Evolutionary conservation across 768 basidiomycete genomes (phyloP), one percentile per base, ranked within the genome.

Genomic region (Leucocoprinus leucothites): DNA sequence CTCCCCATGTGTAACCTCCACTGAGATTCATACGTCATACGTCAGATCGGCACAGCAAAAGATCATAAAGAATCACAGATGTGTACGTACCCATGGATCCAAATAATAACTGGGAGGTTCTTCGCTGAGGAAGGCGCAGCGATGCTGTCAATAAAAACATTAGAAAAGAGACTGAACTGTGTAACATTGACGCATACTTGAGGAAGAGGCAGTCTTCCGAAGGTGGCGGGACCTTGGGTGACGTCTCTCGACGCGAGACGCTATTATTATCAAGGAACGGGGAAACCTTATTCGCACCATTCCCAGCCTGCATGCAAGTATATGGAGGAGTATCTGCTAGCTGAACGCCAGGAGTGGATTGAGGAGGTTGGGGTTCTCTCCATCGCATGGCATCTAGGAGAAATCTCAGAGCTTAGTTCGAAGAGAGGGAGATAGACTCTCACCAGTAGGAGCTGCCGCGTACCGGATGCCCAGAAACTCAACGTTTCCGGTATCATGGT

Each of bases 401-500:
- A 13, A 9, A 4, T 31, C 6, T 11, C 9, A 6, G 9, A 11
- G 16, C 11, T 38, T 4, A 13, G 9, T 13, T 6, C 4, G 7
- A n/a, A n/a, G 14, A 4, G 11, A n/a, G 38, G 38, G 9, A n/a
- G 38, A 38, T 11, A n/a, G 5, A 5, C 31, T 31, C 28, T 14
- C 19, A 50, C 26, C 79, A 24, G 70, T 55, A 2, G 81, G 80
- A 18, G 78, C 65, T 16, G 75, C 77, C 16, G 82, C 81, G 64
- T 77, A 82, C 7, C 79, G 72, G 40, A 81, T 69, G 0, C 74
- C 74, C 6, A 77, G 66, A 55, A 76, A 79, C 11, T 64, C 59
- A 0, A 70, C 71, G 55, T 74, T 68, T 21, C 63, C 61, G 2
- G 70, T 71, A 0, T 66, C 65, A 0, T 69, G 41, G 49, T 76